Base-by-base conservation (phyloP, 2,329 filamentous ascomycete species). In the Epichloe amarillans region DNA sequence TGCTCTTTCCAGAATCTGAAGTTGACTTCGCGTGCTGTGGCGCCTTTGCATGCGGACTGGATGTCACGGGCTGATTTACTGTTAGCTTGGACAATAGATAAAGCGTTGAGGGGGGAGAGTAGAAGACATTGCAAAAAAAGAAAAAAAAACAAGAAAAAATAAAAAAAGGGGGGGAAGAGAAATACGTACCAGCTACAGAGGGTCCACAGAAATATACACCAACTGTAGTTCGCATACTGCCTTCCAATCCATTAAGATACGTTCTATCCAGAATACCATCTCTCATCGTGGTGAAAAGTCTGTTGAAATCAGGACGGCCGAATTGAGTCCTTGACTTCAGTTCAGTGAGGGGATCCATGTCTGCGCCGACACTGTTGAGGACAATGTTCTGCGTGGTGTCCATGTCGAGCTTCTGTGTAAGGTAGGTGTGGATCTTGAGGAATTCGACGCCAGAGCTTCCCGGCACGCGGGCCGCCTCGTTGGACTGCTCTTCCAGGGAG, bases 1-100 rank as follows among this genome's bases (percentile, higher is more conserved):
- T 98, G 91, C 70, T 98, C 93, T 73, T 98, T 98, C 93, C 93
- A 98, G 75, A 98, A 98, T 61, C 88, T 86, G 73, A 97, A 98
- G 61, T 83, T 80, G 52, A 98, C 88, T 58, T 95, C 86, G 55
- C 79, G 79, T 38, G 79, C 82, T 12, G 82, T 86, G 15, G 84
- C 84, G 49, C 73, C 67, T 62, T 84, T 86, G 58, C 87, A 86
- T 15, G 91, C 90, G 63, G 81, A 80, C 68, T 86, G 84, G 65
- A 98, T 96, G 61, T 88, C 81, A 57, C 89, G 79, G 6, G 91
- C 91, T 69, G 78, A 73, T 17, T 40, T 5, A 6, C n/a, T n/a
- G 30, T 33, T 17, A 36, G 23, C 14, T 10, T 37, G 33, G n/a
- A 15, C 1, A 21, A 4, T 5, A n/a, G 19, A 30, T 5, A 15